These are phyloP conservation scores for Middelhovenomyces tepae DNA, from an alignment of 805 yeast species.

Conservation along the genomic window DNA sequence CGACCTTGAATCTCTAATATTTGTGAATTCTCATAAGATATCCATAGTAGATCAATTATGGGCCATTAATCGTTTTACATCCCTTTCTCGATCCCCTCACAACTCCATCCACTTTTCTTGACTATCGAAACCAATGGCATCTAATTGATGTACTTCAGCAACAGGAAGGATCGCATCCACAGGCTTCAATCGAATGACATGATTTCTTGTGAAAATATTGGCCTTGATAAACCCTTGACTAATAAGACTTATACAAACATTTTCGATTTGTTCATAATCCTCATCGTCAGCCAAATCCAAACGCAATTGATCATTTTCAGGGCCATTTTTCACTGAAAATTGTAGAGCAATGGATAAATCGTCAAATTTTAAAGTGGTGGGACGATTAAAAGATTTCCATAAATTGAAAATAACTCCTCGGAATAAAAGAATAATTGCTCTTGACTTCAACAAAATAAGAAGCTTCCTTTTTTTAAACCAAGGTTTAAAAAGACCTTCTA, in stretches of 20 bases:
- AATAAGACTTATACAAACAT: constrained; percentile 25
- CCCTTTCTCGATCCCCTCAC: too few species aligned
- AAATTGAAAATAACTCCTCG: constrained; percentile 22
- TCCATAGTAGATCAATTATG: too few species aligned
- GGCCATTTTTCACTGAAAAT: constrained; percentile 5
- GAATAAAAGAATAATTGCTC: constrained; percentile 24
- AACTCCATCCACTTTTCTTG: too few species aligned
- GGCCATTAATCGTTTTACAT: too few species aligned
- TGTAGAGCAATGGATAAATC: constrained; percentile 11
- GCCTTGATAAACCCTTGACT: constrained; percentile 30
- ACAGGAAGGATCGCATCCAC: constrained; percentile 19
- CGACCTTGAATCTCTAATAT: too few species aligned
- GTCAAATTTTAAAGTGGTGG: constrained; percentile 11
- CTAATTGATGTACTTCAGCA: constrained; percentile 8
- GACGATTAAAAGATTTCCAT: constrained; percentile 4
- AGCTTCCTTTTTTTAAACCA: constrained; percentile 19
- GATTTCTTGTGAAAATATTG: constrained; percentile 22
- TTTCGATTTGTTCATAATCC: constrained; percentile 23
- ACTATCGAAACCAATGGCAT: background rate
- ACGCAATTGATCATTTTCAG: constrained; percentile 6
- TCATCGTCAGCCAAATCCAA: constrained; percentile 10
- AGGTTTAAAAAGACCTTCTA: constrained; percentile 22
- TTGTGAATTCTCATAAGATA: too few species aligned
- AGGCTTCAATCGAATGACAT: constrained; percentile 15
- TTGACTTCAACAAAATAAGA: constrained; percentile 20